Conservation (phyloP, 1,284 basidiomycete species). For the Austroboletus niveus region DNA sequence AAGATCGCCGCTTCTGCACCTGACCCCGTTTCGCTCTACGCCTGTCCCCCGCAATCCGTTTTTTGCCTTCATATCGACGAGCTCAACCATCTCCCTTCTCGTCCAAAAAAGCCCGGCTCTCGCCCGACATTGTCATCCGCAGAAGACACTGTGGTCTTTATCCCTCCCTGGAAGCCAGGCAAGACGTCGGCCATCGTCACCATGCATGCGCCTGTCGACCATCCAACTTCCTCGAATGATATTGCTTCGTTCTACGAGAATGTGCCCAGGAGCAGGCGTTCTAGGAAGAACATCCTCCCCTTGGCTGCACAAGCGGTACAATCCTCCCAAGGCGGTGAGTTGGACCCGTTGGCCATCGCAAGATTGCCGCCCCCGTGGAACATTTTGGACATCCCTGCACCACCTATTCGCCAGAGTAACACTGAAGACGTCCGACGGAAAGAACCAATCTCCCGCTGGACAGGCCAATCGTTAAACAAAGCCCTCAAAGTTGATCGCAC, state of each 20-base stretch:
- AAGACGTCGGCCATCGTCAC: not conserved
- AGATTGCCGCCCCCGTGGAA: slow-evolving; percentile 32
- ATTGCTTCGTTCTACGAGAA: slow-evolving; percentile 22
- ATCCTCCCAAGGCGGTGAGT: slow-evolving; percentile 7
- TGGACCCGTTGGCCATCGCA: slow-evolving; percentile 27
- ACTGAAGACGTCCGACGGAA: not conserved
- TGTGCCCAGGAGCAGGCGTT: not conserved
- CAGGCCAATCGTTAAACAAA: slow-evolving; percentile 3
- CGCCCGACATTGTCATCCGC: too few species aligned
- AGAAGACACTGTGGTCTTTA: slow-evolving; percentile 18
- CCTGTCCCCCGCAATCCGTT: slow-evolving; percentile 25
- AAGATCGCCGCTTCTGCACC: slow-evolving; percentile 14
- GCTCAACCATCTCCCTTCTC: slow-evolving; percentile 4
- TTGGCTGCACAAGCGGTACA: slow-evolving; percentile 18
- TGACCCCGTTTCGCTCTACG: slow-evolving; percentile 25
- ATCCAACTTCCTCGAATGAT: not conserved
- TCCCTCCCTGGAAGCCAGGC: slow-evolving; percentile 11
- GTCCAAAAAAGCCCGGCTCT: not conserved
- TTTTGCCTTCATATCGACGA: slow-evolving; percentile 29
- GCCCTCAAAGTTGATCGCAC: slow-evolving; percentile 21
- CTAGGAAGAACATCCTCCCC: slow-evolving; percentile 13
- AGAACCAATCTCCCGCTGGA: not conserved
- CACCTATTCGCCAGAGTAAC: not conserved
- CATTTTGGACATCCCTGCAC: not conserved
- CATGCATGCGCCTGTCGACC: not conserved